Base-by-base conservation (phyloP, 345 rosid species). In the Hirschfeldia incana region DNA sequence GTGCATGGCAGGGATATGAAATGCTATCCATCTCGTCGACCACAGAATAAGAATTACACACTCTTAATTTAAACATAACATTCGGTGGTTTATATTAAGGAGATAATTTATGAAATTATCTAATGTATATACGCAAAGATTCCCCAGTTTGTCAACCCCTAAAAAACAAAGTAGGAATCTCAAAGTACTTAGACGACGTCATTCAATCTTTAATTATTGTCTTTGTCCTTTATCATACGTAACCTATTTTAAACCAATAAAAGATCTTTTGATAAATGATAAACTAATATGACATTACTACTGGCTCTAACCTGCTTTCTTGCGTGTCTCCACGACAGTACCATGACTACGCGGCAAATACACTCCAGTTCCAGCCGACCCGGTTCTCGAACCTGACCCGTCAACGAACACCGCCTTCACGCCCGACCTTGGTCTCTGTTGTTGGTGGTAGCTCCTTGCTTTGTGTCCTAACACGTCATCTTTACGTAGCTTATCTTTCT, bases 311-410 rank as follows among this genome's bases (percentile, higher is more conserved):
- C 96, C 92, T 83, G 80, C 69, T 84, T 87, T 92, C 78, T 84
- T 88, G 81, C 84, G 91, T 74, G 94, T 57, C 53, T 88, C 85
- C 60, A 70, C 34, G 71, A 86, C 65, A 26, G 85, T 77, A 64
- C 78, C 76, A 11, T 65, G 84, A 37, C 83, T 78, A 69, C 87
- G 84, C 46, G 97, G 98, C 84, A 94, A 83, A 87, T 92, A 94
- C 64, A 94, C 98, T 26, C 98, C 98, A 0, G 98, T 94, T 30
- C 97, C 98, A 74, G 82, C 61, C 34, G 97, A 85, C 28, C 83
- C 84, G 32, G 76, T 75, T 78, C 61, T 82, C 8, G 92, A 75
- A 74, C 88, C 83, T 10, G 87, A 62, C 69, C 86, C 86, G 16
- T 83, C 81, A 5, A 89, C 88, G 70, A 90, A 86, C 78, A 94